Evolutionary conservation across 352 stramenopile genomes (phyloP), one percentile per base, ranked within the genome.

Genomic region (Aphanomyces astaci): DNA sequence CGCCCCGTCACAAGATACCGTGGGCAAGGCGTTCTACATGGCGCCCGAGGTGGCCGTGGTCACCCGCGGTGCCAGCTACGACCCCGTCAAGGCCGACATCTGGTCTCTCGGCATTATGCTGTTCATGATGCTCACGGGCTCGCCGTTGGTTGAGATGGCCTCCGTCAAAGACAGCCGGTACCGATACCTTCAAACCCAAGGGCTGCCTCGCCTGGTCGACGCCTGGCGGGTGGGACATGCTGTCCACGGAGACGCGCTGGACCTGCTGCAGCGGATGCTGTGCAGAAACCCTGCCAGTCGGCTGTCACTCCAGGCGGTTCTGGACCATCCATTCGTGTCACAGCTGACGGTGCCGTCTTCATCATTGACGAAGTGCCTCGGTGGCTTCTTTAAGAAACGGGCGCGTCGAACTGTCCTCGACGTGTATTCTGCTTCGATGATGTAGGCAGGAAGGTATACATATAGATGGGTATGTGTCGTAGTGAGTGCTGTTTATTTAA

Each of bases 211-310:
- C 0, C 78, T 96, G 60, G 83, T 96, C 59, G 71, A 76, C 43
- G 78, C 78, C 0, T 95, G 87, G 87, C 73, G 74, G 0, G 64
- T 92, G 43, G 45, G 36, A 1, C 55, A 74, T 15, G 57, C 68
- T 9, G 62, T 93, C 39, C 84, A 77, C 43, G 75, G 77, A 4
- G 46, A 71, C 4, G 86, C 79, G 32, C 80, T 88, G 60, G 80
- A 95, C 63, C 66, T 96, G 62, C 56, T 96, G n/a, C 76, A 86
- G 48, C 54, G 71, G 11, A 92, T 96, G 76, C 74, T 92, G n/a
- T 70, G 70, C 13, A 74, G 88, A 36, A 78, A 93, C 32, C 84
- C 83, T 7, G 36, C 36, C 7, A 43, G 36, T 43, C 36, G 36
- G 7, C 15, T 43, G 36, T 43, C 36, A 43, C 36, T 43, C 15